Base-by-base conservation (phyloP, 2,329 filamentous ascomycete genomes). In the Fusarium sp. region DNA sequence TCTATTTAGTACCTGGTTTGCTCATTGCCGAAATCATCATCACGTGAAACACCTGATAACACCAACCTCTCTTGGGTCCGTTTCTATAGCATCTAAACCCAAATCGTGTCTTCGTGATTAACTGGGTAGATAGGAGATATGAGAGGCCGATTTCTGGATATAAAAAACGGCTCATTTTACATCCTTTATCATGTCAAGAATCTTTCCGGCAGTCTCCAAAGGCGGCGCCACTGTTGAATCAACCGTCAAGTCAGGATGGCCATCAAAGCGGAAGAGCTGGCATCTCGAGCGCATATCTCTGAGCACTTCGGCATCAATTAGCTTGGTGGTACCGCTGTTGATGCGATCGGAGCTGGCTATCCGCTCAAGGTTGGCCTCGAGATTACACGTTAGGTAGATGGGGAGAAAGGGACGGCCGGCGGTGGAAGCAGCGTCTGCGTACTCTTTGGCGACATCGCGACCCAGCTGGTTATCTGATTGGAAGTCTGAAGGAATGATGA, bases 381-480 rank as follows among this genome's bases (percentile, higher is more conserved):
- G 23, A 13, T 47, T 9, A 13, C 44, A 39, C 2, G 29, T n/a
- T 15, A 31, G 21, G 23, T 48, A 38, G 23, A 48, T 23, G 14
- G 45, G 45, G n/a, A 48, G n/a, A 48, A 48, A 48, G 15, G 45
- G 45, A 15, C 45, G 45, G 15, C 33, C 33, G 17, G 45, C 45
- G 19, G 11, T 27, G 9, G 33, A 29, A 7, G 45, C 45, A 29
- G 45, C 45, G 29, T 27, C 45, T 31, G 14, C 23, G 25, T 48
- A 48, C 14, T 48, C 45, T 11, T 31, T 9, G 32, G 45, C 45
- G 15, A 48, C 45, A 19, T 37, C 21, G 17, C n/a, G 45, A 23
- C 33, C 45, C 9, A 48, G 45, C 10, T 48, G n/a, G 23, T 38
- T 38, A 13, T 37, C 25, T 31, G 45, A 38, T 48, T 48, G 33